Base-by-base conservation (phyloP, 345 rosid genomes). In the Aegle marmelos region DNA sequence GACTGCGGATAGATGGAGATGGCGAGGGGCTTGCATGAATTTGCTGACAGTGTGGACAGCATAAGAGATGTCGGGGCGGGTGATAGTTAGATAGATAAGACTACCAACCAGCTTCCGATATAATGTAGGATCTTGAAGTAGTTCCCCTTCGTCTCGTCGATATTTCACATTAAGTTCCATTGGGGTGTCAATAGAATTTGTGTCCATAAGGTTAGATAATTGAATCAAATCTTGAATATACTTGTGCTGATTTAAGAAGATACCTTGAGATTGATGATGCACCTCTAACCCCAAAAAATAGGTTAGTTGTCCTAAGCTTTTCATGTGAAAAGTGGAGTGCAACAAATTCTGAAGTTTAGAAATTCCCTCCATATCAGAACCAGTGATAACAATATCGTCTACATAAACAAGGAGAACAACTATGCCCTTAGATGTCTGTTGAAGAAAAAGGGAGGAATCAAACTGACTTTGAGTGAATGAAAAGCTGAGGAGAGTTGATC, bases 331-430 rank as follows among this genome's bases (percentile, higher is more conserved):
- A 7, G 39, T 36, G 39, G 39, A 36, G 39, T 36, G 39, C 9
- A 36, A 36, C 4, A 36, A 1, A 7, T 36, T 36, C 39, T 36
- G 2, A 36, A 36, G 39, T 36, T 36, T 36, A 36, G 2, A 36
- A 7, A 36, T 36, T 36, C 1, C 39, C 39, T 36, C 2, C 1
- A 7, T 7, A 36, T 36, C 39, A 7, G 8, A 36, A 36, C 9
- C 39, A 36, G 9, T 36, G 9, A 36, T 56, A 0, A 76, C 9
- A 5, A 19, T 60, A 24, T 79, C 16, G 16, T 74, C 78, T 3
- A 75, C 62, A 75, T 80, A 75, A 4, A 80, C 57, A 1, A 76
- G n/a, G 54, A 75, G 57, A 0, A 59, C 0, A 21, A 74, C 28
- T 37, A 73, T 14, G 16, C 72, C 33, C 37, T 0, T 27, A 53